Evolutionary conservation across 495 filamentous ascomycete species (phyloP).

Genomic region (Neurospora cerealis): DNA sequence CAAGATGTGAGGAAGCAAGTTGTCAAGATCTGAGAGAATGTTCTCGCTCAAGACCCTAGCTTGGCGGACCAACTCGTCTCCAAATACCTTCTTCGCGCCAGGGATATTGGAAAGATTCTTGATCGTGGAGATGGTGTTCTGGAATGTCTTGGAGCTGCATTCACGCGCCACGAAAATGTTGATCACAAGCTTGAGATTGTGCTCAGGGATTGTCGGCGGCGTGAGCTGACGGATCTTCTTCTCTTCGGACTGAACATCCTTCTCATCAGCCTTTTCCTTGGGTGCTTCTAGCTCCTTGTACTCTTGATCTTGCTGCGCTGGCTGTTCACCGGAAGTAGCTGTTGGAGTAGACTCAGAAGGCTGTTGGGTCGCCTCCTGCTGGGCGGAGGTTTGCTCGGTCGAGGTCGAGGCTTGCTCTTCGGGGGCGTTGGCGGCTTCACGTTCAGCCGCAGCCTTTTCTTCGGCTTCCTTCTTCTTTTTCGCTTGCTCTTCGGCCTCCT

Average conservation of each 20-base stretch:
- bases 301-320: slow-evolving; percentile 16
- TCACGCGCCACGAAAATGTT: slow-evolving; percentile 93
- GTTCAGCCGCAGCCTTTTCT: slow-evolving; percentile 12
- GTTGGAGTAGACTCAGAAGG: neutral
- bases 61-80: slow-evolving; percentile 77
- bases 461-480: slow-evolving; percentile 37
- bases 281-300: slow-evolving; percentile 18
- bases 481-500: slow-evolving; percentile 50
- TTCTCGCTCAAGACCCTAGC: slow-evolving; percentile 74
- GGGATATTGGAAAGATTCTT: slow-evolving; percentile 93
- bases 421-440: slow-evolving; percentile 10
- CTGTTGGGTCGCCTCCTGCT: slow-evolving; percentile 2
- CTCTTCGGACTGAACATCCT: slow-evolving; percentile 14
- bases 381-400: slow-evolving; percentile 12
- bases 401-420: slow-evolving; percentile 17
- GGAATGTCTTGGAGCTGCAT: slow-evolving; percentile 93
- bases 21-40: slow-evolving; percentile 75
- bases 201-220: slow-evolving; percentile 79
- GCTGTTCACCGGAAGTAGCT: slow-evolving; percentile 9
- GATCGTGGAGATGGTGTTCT: slow-evolving; percentile 92
- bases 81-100: slow-evolving; percentile 82
- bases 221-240: slow-evolving; percentile 67
- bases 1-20: slow-evolving; percentile 78
- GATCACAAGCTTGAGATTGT: slow-evolving; percentile 85
- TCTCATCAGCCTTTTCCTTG: slow-evolving; percentile 42